A percentile compares a stretch with the other conserved stretches of the same genome.
Evolutionary conservation across 2,329 filamentous ascomycete species (phyloP).

Genomic region (Colletotrichum sidae): DNA sequence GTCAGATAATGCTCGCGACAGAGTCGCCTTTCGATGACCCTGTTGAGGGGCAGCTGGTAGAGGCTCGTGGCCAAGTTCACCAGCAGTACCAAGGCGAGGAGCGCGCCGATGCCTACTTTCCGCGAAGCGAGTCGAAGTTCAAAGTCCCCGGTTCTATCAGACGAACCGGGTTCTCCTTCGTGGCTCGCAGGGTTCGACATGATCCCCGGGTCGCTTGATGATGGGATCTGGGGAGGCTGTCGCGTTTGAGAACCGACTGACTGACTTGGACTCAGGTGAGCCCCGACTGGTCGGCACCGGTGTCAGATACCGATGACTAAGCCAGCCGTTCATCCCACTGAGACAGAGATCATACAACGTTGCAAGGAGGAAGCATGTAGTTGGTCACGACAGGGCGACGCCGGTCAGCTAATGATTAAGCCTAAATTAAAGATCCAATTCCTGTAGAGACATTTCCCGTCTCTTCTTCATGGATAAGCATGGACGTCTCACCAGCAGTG

Average conservation of each 20-base stretch:
- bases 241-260: slow-evolving; percentile 5
- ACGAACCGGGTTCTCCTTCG: too few relatives aligned
- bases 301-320: not conserved
- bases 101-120: slow-evolving; percentile 39
- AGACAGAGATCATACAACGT: too few relatives aligned
- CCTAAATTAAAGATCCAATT: too few relatives aligned
- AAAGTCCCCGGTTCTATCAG: not conserved
- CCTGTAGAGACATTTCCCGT: too few relatives aligned
- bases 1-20: slow-evolving; percentile 62
- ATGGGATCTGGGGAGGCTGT: slow-evolving; percentile 1
- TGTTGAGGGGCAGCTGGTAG: slow-evolving; percentile 59
- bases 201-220: slow-evolving; percentile 6
- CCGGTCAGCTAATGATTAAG: too few relatives aligned
- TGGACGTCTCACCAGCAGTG: too few relatives aligned
- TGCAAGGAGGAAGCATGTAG: too few relatives aligned
- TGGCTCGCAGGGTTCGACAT: not conserved
- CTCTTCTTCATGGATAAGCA: too few relatives aligned
- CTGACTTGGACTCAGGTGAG: not conserved
- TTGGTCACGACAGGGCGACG: too few relatives aligned
- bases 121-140: not conserved
- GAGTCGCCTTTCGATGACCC: slow-evolving; percentile 58
- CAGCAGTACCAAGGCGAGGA: slow-evolving; percentile 56
- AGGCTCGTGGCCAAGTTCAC: slow-evolving; percentile 61
- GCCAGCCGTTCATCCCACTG: not conserved
- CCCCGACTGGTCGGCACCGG: too few relatives aligned